phyloP scores from a whole-genome alignment of 2,329 filamentous ascomycete species.

The Diaporthe sp. region DNA sequence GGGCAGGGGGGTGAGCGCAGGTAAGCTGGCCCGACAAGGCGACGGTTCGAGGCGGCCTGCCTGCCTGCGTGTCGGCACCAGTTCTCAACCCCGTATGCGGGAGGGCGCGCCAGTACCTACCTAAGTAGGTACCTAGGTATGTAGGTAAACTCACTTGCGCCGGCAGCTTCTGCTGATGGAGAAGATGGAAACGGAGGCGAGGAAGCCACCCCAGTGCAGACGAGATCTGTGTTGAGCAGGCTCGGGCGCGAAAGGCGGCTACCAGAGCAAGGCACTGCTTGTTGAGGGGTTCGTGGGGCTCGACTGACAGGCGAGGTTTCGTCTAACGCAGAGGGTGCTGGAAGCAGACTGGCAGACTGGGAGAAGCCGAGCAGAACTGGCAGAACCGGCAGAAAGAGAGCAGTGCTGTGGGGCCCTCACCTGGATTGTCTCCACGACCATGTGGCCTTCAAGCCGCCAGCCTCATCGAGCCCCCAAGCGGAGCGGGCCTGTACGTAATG shows the following conservation, averaged over 20 bases:
- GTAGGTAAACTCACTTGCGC: neutral
- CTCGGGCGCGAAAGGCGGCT: conserved; percentile 16
- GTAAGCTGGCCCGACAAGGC: conserved; percentile 6
- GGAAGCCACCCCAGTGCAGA: neutral
- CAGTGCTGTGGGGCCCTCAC: neutral
- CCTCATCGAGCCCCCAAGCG: conserved; percentile 24
- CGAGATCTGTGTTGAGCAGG: neutral
- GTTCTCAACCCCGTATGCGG: neutral
- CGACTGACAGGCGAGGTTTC: conserved; percentile 20
- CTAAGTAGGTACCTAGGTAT: too few species aligned
- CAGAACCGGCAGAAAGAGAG: neutral
- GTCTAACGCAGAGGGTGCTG: neutral
- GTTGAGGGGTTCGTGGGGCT: conserved; percentile 28
- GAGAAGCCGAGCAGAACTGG: neutral
- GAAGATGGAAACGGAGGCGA: neutral
- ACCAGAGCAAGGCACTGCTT: neutral
- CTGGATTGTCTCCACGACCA: conserved; percentile 17
- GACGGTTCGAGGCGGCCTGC: neutral
- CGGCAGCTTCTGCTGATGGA: neutral
- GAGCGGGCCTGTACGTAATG: conserved; percentile 41
- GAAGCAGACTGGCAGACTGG: neutral
- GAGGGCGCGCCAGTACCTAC: too few species aligned
- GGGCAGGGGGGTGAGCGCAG: neutral
- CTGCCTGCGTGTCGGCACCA: conserved; percentile 5
- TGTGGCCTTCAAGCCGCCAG: conserved; percentile 20